These are phyloP conservation scores for Mycena alexandri DNA, from an alignment of 768 basidiomycete genomes.

Conservation along the genomic window DNA sequence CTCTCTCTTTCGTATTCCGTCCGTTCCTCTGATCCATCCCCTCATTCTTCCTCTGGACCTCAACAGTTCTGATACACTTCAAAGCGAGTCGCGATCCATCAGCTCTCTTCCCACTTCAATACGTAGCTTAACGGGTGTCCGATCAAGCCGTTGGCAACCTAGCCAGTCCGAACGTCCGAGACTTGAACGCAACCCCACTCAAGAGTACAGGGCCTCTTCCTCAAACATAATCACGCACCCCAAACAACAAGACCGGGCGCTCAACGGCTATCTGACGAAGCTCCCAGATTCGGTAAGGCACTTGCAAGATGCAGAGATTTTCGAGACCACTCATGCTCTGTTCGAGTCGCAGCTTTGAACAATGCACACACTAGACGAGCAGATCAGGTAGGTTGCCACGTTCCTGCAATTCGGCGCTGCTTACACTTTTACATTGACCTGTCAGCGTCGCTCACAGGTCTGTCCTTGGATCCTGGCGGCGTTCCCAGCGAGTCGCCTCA, in stretches of 20 bases:
- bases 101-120: slow-evolving; percentile 13
- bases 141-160: slow-evolving; percentile 5
- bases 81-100: slow-evolving; percentile 17
- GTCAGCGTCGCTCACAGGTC: slow-evolving; percentile 7
- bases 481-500: slow-evolving; percentile 7
- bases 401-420: slow-evolving; percentile 4
- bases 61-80: slow-evolving; percentile 13
- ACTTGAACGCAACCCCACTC: slow-evolving; percentile 8
- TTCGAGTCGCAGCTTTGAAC: slow-evolving; percentile 1
- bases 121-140: slow-evolving; percentile 8
- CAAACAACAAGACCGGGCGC: slow-evolving; percentile 7
- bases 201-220: slow-evolving; percentile 12
- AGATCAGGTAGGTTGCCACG: slow-evolving; percentile 7
- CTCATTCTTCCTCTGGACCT: slow-evolving; percentile 17
- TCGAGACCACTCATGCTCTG: slow-evolving; percentile 2
- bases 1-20: slow-evolving; percentile 16
- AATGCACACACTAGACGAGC: slow-evolving; percentile 11
- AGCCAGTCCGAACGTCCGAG: slow-evolving; percentile 15
- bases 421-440: slow-evolving; percentile 11
- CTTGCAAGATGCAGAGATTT: slow-evolving; percentile 5
- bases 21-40: slow-evolving; percentile 18
- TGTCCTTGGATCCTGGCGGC: slow-evolving; percentile 11
- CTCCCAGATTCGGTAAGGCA: slow-evolving; percentile 3
- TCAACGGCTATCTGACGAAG: slow-evolving; percentile 11
- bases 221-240: slow-evolving; percentile 8